A percentile compares a stretch with the other conserved stretches of the same genome.
These are phyloP conservation scores for Cercophora samala DNA, from an alignment of 495 filamentous ascomycete species.

Conservation along the genomic window DNA sequence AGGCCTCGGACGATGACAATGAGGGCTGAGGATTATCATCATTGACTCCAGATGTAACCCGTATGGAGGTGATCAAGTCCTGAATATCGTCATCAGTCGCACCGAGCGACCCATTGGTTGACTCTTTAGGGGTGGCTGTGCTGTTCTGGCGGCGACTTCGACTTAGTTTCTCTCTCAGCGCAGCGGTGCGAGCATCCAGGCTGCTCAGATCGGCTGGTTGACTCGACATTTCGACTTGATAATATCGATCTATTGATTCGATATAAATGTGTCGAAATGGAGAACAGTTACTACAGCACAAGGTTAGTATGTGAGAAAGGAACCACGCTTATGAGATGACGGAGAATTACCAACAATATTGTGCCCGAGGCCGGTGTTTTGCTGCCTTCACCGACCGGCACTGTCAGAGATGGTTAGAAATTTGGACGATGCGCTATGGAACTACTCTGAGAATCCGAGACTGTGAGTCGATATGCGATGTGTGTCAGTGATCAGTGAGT, in stretches of 20 bases:
- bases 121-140: neutral
- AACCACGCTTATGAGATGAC: too few species aligned
- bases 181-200: constrained; percentile 25
- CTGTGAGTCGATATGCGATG: neutral
- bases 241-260: neutral
- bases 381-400: neutral
- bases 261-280: neutral
- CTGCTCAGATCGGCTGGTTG: neutral
- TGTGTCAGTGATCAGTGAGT: too few species aligned
- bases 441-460: neutral
- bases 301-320: neutral
- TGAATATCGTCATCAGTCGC: constrained; percentile 22
- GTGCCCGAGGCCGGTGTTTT: neutral
- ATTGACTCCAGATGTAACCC: neutral
- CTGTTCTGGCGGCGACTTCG: constrained; percentile 13
- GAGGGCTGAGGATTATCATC: neutral
- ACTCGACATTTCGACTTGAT: neutral
- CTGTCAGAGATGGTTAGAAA: neutral
- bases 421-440: neutral
- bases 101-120: neutral
- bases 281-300: neutral
- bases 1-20: neutral
- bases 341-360: neutral
- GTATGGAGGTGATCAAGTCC: constrained; percentile 27
- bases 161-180: constrained; percentile 29